Evolutionary conservation across 2,329 filamentous ascomycete genomes (phyloP), one percentile per base, ranked within the genome.

Genomic region (Cercospora zeae-maydis): DNA sequence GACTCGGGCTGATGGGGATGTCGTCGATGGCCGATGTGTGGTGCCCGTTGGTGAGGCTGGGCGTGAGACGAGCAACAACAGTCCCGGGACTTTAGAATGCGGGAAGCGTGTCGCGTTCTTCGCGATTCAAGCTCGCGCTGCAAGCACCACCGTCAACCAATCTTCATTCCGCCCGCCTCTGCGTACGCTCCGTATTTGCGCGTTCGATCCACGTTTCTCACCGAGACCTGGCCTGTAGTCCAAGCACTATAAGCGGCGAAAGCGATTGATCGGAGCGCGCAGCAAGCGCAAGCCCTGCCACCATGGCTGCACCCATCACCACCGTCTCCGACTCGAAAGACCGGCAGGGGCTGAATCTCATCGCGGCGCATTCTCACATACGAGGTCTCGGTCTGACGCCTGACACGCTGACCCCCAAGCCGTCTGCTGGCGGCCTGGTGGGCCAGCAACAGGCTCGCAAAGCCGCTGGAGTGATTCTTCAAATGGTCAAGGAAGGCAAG

Each of bases 401-500:
- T 63, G 92, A 96, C 74, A 95, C 92, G 6, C 84, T 99, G 69
- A 93, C 96, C 74, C 93, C 95, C 19, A 88, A 93, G 64, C 79
- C 85, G 30, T 84, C 89, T 53, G 96, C 93, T 13, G 95, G 99
- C 77, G 95, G 95, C 36, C 86, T 99, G 4, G 93, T 99, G 8
- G 95, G 95, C 51, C 95, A 99, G 79, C 89, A 96, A 74, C 96
- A 96, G 82, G 95, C 95, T 61, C 88, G 95, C 64, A 98, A 97
- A 79, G 95, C 95, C 9, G 95, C 95, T 2, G 95, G 93, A 1
- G 90, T 99, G 54, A 96, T 99, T 72, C 81, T 99, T 65, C 92
- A 96, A 81, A 99, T 99, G 95, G 96, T 96, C 72, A 97, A 96
- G 80, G 92, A 97, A 75, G 93, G 93, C 74, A 98, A 97, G 83